Base-by-base conservation (phyloP, 306 rosid genomes). In the Argentina anserina region DNA sequence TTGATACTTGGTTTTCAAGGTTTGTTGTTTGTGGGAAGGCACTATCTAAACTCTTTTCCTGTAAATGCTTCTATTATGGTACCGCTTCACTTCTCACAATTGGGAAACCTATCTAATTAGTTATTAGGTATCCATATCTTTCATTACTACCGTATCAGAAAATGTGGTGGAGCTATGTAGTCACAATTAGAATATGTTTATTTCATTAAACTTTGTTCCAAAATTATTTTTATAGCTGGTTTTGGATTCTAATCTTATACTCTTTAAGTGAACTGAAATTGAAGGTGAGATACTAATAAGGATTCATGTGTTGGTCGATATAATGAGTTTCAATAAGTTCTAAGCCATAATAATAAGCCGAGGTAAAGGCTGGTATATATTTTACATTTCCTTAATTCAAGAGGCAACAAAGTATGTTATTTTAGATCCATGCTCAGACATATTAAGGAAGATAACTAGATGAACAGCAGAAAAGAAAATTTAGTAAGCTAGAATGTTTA, bases 1-100 rank as follows among this genome's bases (percentile, higher is more conserved):
- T 93, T 75, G 98, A 93, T 85, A 93, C 98, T 45, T 93, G 98
- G 98, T 93, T 93, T 87, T 93, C 98, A 67, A 89, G 98, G 98
- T 93, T 74, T 82, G 81, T 74, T 56, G 39, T 56, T 55, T 15
- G 9, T n/a, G 31, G 40, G 25, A 46, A 65, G 43, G 45, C 59
- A 42, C 18, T 39, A 53, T 42, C 21, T 63, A 41, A 23, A 21
- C 34, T 11, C 49, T 9, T 68, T 1, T 31, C 34, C 20, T 56
- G 63, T 56, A 28, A 23, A 21, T 14, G 3, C n/a, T 43, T 46
- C 58, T 46, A 68, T 29, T 10, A 23, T 68, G 69, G 12, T 8
- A 39, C 25, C 8, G 31, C 39, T 67, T 26, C 17, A 42, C 1
- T 37, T 14, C 46, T 41, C 20, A 33, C 8, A 4, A 11, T 69